A percentile compares a stretch with the other conserved stretches of the same genome.
Conservation (phyloP, 2,329 filamentous ascomycete species). For the Thelonectria olida region DNA sequence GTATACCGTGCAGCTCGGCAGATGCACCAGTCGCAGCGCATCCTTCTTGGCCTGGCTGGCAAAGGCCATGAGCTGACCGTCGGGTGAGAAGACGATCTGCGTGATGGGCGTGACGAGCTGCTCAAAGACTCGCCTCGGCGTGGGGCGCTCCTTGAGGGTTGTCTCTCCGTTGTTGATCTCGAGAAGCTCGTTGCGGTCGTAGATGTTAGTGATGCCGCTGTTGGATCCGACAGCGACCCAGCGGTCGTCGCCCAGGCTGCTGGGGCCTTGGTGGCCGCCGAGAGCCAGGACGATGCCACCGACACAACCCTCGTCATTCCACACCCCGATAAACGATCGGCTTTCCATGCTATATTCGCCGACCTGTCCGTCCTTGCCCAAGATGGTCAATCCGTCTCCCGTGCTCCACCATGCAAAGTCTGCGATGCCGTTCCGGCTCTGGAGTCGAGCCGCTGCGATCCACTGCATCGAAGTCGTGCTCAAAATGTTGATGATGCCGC, state of each 20-base stretch:
- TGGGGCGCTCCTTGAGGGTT: constrained; percentile 72
- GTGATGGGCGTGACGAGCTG: constrained; percentile 90
- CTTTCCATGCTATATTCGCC: constrained; percentile 84
- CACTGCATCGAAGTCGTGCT: constrained; percentile 85
- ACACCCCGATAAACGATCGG: constrained; percentile 78
- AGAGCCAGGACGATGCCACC: constrained; percentile 85
- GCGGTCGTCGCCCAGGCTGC: constrained; percentile 76
- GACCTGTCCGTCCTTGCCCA: constrained; percentile 87
- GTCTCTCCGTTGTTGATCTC: constrained; percentile 50
- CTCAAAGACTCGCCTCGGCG: constrained; percentile 78
- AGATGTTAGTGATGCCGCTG: constrained; percentile 91
- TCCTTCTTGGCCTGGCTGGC: constrained; percentile 89
- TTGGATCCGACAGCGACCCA: constrained; percentile 91
- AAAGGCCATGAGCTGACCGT: constrained; percentile 90
- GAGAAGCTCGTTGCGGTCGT: constrained; percentile 79
- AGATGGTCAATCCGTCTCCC: constrained; percentile 81
- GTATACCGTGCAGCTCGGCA: constrained; percentile 93
- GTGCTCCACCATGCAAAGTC: constrained; percentile 95
- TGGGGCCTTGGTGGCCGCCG: constrained; percentile 73
- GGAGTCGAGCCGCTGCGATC: constrained; percentile 82
- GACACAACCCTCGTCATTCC: constrained; percentile 90
- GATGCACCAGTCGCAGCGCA: constrained; percentile 84
- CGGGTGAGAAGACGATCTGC: constrained; percentile 81
- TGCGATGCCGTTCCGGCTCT: constrained; percentile 83
- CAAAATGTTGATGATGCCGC: constrained; percentile 87